Evolutionary conservation across 768 basidiomycete genomes (phyloP).

Genomic region (Pilatotrama ljubarskyi): DNA sequence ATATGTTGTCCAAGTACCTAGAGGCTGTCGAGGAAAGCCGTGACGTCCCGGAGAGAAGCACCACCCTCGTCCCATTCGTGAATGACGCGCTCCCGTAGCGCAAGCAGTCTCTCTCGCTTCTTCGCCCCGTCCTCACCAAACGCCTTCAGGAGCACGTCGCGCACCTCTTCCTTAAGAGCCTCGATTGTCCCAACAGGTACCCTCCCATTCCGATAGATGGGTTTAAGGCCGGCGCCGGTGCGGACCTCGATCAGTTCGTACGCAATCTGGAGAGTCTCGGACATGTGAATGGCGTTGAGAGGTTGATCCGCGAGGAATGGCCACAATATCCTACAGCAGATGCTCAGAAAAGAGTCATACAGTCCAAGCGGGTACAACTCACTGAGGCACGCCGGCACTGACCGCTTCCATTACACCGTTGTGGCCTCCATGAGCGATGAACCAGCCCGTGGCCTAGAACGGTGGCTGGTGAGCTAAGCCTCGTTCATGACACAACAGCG

Average conservation of each 20-base stretch:
- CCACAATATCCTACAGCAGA: slow-evolving; percentile 1
- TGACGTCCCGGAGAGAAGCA: background rate
- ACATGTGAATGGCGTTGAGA: slow-evolving; percentile 9
- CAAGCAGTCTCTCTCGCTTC: slow-evolving; percentile 12
- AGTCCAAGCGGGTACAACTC: background rate
- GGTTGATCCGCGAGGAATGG: slow-evolving; percentile 11
- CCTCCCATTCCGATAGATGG: slow-evolving; percentile 18
- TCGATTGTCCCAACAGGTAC: slow-evolving; percentile 18
- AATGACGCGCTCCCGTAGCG: background rate
- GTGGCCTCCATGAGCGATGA: slow-evolving; percentile 13
- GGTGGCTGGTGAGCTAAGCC: background rate
- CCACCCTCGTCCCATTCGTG: slow-evolving; percentile 10
- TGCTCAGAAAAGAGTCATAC: background rate
- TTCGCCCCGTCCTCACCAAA: slow-evolving; percentile 20
- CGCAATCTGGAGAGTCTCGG: background rate
- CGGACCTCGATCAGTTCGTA: slow-evolving; percentile 12
- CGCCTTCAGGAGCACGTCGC: slow-evolving; percentile 15
- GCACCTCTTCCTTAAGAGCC: slow-evolving; percentile 16
- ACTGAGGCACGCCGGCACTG: slow-evolving; percentile 10
- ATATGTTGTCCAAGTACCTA: background rate
- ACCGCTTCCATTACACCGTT: slow-evolving; percentile 5
- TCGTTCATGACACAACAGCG: background rate
- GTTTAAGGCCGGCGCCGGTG: slow-evolving; percentile 13
- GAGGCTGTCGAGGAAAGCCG: slow-evolving; percentile 1
- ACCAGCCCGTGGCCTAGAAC: slow-evolving; percentile 8